Percentiles rank a stretch among this genome's conserved stretches.
Conservation (phyloP, 2,329 filamentous ascomycete genomes). For the Talaromyces atroroseus region DNA sequence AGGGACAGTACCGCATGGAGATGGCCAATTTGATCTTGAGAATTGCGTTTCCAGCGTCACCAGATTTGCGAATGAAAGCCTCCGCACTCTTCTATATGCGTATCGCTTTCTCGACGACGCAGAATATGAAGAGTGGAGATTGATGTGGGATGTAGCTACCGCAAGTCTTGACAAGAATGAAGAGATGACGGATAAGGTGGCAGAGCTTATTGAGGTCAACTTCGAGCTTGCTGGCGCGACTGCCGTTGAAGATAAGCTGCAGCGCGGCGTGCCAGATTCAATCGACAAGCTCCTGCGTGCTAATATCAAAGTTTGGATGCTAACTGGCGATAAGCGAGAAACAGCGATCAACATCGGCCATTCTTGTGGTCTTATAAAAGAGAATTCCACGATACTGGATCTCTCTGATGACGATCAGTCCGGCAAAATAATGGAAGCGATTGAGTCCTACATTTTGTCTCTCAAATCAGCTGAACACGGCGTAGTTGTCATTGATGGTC, state of each 20-base stretch:
- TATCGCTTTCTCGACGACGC: conserved; percentile 63
- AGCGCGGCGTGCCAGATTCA: conserved; percentile 75
- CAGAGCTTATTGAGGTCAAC: conserved; percentile 65
- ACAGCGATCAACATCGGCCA: conserved; percentile 83
- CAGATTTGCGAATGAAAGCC: conserved; percentile 72
- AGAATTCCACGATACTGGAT: background rate
- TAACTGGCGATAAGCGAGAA: conserved; percentile 81
- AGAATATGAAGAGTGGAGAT: conserved; percentile 68
- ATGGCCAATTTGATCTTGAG: conserved; percentile 66
- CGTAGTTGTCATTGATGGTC: conserved; percentile 74
- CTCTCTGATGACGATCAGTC: background rate
- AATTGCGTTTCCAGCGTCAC: conserved; percentile 54
- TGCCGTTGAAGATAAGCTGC: conserved; percentile 79
- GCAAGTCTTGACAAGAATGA: conserved; percentile 68
- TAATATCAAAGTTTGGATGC: conserved; percentile 87
- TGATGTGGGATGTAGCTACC: conserved; percentile 61
- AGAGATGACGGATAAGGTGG: conserved; percentile 64
- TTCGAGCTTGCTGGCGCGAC: conserved; percentile 71
- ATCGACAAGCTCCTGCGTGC: conserved; percentile 78
- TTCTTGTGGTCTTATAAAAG: conserved; percentile 37
- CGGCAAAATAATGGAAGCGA: background rate
- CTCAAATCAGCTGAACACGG: conserved; percentile 24
- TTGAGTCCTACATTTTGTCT: background rate
- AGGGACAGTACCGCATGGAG: conserved; percentile 54
- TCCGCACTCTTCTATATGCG: conserved; percentile 70